Conservation (phyloP, 257 asterid species). For the Capsicum chinense region DNA sequence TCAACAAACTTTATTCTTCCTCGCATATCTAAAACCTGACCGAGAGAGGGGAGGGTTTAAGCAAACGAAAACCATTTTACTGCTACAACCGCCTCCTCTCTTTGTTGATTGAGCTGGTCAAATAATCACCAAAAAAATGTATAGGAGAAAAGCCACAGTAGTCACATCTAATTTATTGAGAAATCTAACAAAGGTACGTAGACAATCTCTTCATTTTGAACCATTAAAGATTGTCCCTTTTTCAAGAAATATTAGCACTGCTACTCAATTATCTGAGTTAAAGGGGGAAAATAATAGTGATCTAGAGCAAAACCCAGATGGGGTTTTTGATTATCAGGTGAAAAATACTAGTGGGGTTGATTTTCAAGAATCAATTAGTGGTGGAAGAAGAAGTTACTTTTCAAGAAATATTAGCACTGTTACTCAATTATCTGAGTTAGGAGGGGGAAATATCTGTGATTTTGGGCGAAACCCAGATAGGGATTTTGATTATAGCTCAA, state of each 20-base stretch:
- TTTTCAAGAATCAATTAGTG: no score
- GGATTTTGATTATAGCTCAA: not conserved
- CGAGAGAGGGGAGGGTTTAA: not conserved
- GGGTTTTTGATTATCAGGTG: constrained; percentile 33
- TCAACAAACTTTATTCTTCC: not conserved
- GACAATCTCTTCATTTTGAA: constrained; percentile 31
- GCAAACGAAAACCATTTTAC: not conserved
- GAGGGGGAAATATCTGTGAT: constrained; percentile 33
- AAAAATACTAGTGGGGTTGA: constrained; percentile 24
- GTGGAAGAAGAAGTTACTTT: not conserved
- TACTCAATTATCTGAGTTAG: constrained; percentile 51
- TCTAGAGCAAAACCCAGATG: constrained; percentile 38
- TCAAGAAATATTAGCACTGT: constrained; percentile 49
- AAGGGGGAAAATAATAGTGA: constrained; percentile 34
- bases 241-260: constrained; percentile 46
- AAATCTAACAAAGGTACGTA: constrained; percentile 48
- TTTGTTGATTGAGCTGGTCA: not conserved
- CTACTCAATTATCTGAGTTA: constrained; percentile 53
- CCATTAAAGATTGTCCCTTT: constrained; percentile 33
- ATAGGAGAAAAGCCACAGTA: constrained; percentile 49
- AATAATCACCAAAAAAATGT: constrained; percentile 46
- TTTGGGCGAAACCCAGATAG: constrained; percentile 40
- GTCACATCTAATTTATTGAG: constrained; percentile 45
- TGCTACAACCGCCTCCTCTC: not conserved
- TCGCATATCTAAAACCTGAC: not conserved